Base-by-base conservation (phyloP, 2,329 filamentous ascomycete genomes). In the Chaetoscypha palmicola region DNA sequence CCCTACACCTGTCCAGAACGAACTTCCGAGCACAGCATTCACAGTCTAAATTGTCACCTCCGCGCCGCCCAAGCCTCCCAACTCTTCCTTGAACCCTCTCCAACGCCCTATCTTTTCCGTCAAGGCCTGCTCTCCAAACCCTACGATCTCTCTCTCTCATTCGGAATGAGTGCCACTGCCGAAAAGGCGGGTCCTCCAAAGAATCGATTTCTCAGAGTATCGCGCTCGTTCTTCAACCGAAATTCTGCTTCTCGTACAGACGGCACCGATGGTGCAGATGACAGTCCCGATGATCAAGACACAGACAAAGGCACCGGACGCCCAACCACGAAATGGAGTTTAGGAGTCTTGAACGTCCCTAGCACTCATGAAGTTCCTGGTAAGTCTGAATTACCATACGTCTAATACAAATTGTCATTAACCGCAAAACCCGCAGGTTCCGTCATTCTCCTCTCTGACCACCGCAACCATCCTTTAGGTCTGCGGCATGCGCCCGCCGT, bases 331-430 rank as follows among this genome's bases (percentile, higher is more conserved):
- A 72, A 61, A 64, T 80, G 76, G 77, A 74, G 68, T 38, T 69
- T 94, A 68, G 89, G 90, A n/a, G 86, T 96, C 20, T 64, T 95
- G 51, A 90, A 88, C 58, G 87, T 92, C 56, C 77, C 69, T 37
- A 64, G 82, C 45, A 95, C 89, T 0, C 84, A 92, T 50, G 86
- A 94, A 66, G 89, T 95, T 10, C 90, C 90, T 53, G 87, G 86
- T 89, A 68, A 51, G 74, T 51, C 30, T 35, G 10, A 22, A 14
- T 34, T 19, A 3, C 10, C 31, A 9, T 5, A 24, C 17, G 3
- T 28, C 3, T 8, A 4, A 23, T 11, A n/a, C n/a, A n/a, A 2
- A 14, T n/a, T 11, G 14, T 12, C 22, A 19, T 14, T 31, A 31
- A 37, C 24, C 22, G 9, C 8, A 5, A 5, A 7, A 37, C 23